Conservation (phyloP, 176 grass and related monocot genomes). For the Cenchrus americanus region DNA sequence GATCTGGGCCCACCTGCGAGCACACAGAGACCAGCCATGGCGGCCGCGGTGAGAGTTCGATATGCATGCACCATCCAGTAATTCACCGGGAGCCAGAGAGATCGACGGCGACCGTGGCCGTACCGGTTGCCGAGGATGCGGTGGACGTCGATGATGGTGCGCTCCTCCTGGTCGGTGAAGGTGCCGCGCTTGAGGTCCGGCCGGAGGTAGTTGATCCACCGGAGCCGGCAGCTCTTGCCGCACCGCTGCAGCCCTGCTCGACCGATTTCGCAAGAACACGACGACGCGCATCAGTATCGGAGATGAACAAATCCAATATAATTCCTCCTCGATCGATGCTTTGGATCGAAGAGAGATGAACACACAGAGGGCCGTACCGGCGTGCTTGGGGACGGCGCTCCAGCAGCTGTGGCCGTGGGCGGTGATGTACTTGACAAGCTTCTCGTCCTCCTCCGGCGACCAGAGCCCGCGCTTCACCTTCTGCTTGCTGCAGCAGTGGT, state of each 20-base stretch:
- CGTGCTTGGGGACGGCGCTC: slow-evolving; percentile 95
- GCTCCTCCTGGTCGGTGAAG: slow-evolving; percentile 91
- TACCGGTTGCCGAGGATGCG: slow-evolving; percentile 96
- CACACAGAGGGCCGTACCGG: slow-evolving; percentile 45
- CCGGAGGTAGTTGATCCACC: slow-evolving; percentile 99
- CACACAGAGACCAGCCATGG: not conserved
- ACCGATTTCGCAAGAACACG: not conserved
- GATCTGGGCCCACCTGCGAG: slow-evolving; percentile 89
- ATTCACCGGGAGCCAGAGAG: not conserved
- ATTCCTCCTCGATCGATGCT: not conserved
- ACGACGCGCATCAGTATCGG: not conserved
- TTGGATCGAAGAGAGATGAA: not conserved
- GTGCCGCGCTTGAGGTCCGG: slow-evolving; percentile 92
- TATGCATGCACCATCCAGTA: not conserved
- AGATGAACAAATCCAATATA: slow-evolving; percentile 12
- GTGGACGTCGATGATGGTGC: slow-evolving; percentile 94
- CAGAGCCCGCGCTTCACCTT: slow-evolving; percentile 98
- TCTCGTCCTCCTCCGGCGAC: slow-evolving; percentile 99
- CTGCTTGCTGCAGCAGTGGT: slow-evolving; percentile 99
- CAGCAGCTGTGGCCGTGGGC: slow-evolving; percentile 93
- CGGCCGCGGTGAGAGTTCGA: not conserved
- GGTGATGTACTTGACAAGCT: slow-evolving; percentile 81
- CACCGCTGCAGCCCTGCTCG: slow-evolving; percentile 84
- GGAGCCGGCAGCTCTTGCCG: slow-evolving; percentile 98
- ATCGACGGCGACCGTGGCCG: not conserved